phyloP scores from a whole-genome alignment of 768 basidiomycete genomes.

The Stropharia rugosoannulata region DNA sequence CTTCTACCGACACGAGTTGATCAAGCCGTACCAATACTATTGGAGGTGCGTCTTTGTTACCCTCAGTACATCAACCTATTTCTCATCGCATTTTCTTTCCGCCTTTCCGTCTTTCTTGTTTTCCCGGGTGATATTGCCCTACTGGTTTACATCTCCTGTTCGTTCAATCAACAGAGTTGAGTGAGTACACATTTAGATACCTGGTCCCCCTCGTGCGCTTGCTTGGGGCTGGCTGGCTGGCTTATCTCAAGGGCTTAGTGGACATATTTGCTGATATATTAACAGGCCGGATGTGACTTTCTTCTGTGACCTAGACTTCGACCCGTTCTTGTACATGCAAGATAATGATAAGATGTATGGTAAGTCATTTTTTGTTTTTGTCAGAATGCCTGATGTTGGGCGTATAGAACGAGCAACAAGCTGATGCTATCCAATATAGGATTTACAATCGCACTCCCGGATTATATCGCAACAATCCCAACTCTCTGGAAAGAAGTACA shows the following conservation, averaged over 20 bases:
- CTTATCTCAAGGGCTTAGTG: not conserved
- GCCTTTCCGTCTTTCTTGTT: too few relatives aligned
- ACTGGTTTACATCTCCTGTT: too few relatives aligned
- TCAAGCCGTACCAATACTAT: constrained; percentile 74
- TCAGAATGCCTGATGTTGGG: not conserved
- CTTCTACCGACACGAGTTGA: constrained; percentile 73
- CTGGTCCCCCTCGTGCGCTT: not conserved
- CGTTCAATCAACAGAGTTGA: not conserved
- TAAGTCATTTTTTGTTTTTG: constrained; percentile 10
- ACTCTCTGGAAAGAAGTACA: constrained; percentile 74
- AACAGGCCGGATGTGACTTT: constrained; percentile 69
- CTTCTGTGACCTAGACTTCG: constrained; percentile 66
- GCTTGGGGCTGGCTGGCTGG: too few relatives aligned
- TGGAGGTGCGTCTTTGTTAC: constrained; percentile 53
- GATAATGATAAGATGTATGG: constrained; percentile 73
- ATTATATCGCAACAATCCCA: constrained; percentile 76
- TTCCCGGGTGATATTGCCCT: not conserved
- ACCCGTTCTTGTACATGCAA: constrained; percentile 77
- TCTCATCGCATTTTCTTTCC: too few relatives aligned
- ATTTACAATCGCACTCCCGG: constrained; percentile 76
- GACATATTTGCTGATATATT: constrained; percentile 12
- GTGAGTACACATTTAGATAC: not conserved
- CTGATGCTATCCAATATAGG: constrained; percentile 17
- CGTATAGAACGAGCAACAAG: not conserved
- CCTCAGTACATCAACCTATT: not conserved